These are phyloP conservation scores for Penicilliopsis zonata DNA, from an alignment of 495 filamentous ascomycete species.

Conservation along the genomic window DNA sequence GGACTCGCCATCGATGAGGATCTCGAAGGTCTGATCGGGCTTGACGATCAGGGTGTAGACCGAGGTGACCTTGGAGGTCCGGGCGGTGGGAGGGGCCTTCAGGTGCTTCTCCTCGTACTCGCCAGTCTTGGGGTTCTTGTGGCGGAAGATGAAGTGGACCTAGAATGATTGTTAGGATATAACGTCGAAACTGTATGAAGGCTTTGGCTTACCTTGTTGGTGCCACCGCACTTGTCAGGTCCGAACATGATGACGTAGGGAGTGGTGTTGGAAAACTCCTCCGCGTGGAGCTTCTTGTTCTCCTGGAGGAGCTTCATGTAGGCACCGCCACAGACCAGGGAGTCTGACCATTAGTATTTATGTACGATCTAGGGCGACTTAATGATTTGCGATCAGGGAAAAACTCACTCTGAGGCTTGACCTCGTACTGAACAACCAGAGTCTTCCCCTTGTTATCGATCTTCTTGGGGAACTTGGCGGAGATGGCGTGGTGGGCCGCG, in stretches of 20 bases:
- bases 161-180: slow-evolving; percentile 10
- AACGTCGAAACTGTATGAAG: not conserved
- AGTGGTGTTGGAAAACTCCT: slow-evolving; percentile 95
- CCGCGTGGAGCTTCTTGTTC: slow-evolving; percentile 89
- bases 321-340: slow-evolving; percentile 95
- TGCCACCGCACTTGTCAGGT: slow-evolving; percentile 97
- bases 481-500: slow-evolving; percentile 98
- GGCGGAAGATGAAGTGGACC: slow-evolving; percentile 99
- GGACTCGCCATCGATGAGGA: slow-evolving; percentile 77
- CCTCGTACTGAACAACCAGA: slow-evolving; percentile 96
- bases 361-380: not conserved
- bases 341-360: slow-evolving; percentile 42
- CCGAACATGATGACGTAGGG: slow-evolving; percentile 99
- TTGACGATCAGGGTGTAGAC: slow-evolving; percentile 95
- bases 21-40: slow-evolving; percentile 87
- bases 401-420: slow-evolving; percentile 91
- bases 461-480: slow-evolving; percentile 93
- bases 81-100: slow-evolving; percentile 67
- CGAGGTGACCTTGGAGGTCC: slow-evolving; percentile 79
- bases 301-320: slow-evolving; percentile 99
- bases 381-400: too few relatives aligned
- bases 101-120: slow-evolving; percentile 99
- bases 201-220: slow-evolving; percentile 67
- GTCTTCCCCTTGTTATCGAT: slow-evolving; percentile 96
- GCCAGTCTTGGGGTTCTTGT: slow-evolving; percentile 99